Evolutionary conservation across 1,284 basidiomycete species (phyloP), one percentile per base, ranked within the genome.

Genomic region (Rhodotorula sp.): DNA sequence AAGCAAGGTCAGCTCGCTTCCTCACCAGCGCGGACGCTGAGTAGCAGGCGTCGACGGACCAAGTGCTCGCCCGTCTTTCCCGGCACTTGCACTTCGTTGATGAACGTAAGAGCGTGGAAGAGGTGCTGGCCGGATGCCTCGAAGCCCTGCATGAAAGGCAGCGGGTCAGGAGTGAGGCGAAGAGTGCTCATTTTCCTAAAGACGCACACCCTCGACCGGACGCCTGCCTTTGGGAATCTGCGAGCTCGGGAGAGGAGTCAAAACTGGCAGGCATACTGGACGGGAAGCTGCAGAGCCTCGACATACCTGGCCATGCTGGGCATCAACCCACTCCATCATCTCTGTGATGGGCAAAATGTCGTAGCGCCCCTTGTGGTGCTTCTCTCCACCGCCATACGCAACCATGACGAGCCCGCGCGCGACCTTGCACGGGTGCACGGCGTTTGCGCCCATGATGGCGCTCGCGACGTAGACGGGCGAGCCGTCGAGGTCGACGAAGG

Each of bases 21-120:
- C 2, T 7, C 4, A 21, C 14, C 4, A 1, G 8, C 17, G 41
- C 5, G 5, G 44, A 25, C 1, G 10, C 10, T n/a, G 48, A 41
- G 27, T 25, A n/a, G 23, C 23, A 19, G 23, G 44, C 34, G 34
- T 34, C 34, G 5, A 57, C 67, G 49, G 12, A 74, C 74, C 14
- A 76, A 44, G 42, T 76, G 74, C 19, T 48, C 42, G 27, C 70
- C 74, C 34, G 72, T 70, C 63, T 76, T 76, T 19, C 72, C 74
- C 21, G 74, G 74, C 0, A 76, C 74, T 17, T 34, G 44, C 7
- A 72, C 63, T 21, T 67, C 74, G 14, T 70, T 48, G 46, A 74
- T 68, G 8, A 14, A 34, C 1, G 60, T 46, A 42, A 74, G 19
- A 3, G 74, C 74, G 49, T 76, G 74, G 53, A 61, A 72, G 41